Evolutionary conservation across 2,329 filamentous ascomycete genomes (phyloP).

Genomic region (Paecilomyces sp.): DNA sequence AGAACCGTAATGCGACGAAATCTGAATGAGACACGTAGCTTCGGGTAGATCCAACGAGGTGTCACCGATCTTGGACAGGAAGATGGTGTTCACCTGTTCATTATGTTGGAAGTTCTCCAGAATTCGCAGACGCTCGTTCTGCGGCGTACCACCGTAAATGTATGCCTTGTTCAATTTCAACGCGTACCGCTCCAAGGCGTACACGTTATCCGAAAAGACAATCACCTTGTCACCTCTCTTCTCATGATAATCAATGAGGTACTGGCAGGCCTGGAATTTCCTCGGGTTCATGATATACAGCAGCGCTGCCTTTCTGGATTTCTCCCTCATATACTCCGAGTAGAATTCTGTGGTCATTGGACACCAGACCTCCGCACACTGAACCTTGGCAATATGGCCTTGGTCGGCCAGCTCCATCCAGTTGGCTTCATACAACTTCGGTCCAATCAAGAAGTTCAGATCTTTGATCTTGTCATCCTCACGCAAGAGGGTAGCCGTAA

Average conservation of each 20-base stretch:
- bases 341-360: constrained; percentile 99
- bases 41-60: constrained; percentile 96
- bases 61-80: constrained; percentile 95
- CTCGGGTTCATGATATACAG: constrained; percentile 96
- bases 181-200: constrained; percentile 80
- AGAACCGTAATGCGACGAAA: constrained; percentile 95
- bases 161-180: constrained; percentile 76
- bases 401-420: constrained; percentile 99
- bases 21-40: constrained; percentile 93
- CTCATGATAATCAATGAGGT: constrained; percentile 97
- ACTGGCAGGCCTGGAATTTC: constrained; percentile 96
- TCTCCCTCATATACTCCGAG: constrained; percentile 75
- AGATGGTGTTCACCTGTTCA: constrained; percentile 80
- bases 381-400: constrained; percentile 92
- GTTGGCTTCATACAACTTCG: constrained; percentile 96
- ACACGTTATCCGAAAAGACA: constrained; percentile 96
- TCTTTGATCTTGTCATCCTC: constrained; percentile 99
- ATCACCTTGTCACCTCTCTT: constrained; percentile 94
- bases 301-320: constrained; percentile 58
- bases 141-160: constrained; percentile 83
- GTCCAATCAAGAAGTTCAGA: constrained; percentile 93
- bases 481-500: constrained; percentile 87
- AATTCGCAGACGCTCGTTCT: constrained; percentile 77
- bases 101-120: constrained; percentile 95
- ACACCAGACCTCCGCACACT: constrained; percentile 98